Base-by-base conservation (phyloP, 2,329 filamentous ascomycete species). In the Microdochium nivale region DNA sequence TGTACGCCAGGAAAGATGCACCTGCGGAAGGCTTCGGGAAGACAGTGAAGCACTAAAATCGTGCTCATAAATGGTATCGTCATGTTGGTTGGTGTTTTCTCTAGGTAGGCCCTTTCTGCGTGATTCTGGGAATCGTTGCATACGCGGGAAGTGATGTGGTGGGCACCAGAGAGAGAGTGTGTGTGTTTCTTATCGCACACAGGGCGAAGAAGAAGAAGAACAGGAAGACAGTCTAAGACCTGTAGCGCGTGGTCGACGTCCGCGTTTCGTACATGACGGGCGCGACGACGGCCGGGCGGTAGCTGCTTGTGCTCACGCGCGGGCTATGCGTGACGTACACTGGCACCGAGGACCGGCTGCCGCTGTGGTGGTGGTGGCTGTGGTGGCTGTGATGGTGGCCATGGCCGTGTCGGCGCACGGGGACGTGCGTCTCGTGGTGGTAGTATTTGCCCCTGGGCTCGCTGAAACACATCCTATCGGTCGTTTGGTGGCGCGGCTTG, bases 351-450 rank as follows among this genome's bases (percentile, higher is more conserved):
- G 51, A 52, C 23, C 56, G 57, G 60, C 51, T 51, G 48, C 50
- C 49, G 37, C 43, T 50, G 37, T 52, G 52, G 35, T 50, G 40
- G 47, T 54, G 52, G 33, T 53, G 51, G 51, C n/a, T n/a, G n/a
- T 53, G 52, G 46, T 56, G 53, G 13, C 40, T 19, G 32, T 52
- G 62, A 55, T 67, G 65, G 43, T 59, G 55, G 56, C 65, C 59
- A 49, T 61, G 60, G 59, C 65, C 59, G 49, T 61, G 60, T 48
- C 70, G 68, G 40, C 74, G 67, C 52, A 71, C 67, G 44, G 77
- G 77, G 47, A 76, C 69, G 56, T 74, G 69, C 57, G 80, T 76
- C 66, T 80, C 74, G 61, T 73, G 73, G 63, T 80, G 78, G 68
- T 80, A 80, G 67, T 80, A 78, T 47, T 71, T 71, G 40, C 69